Evolutionary conservation across 768 basidiomycete genomes (phyloP).

Genomic region (Trametes cinnabarina): DNA sequence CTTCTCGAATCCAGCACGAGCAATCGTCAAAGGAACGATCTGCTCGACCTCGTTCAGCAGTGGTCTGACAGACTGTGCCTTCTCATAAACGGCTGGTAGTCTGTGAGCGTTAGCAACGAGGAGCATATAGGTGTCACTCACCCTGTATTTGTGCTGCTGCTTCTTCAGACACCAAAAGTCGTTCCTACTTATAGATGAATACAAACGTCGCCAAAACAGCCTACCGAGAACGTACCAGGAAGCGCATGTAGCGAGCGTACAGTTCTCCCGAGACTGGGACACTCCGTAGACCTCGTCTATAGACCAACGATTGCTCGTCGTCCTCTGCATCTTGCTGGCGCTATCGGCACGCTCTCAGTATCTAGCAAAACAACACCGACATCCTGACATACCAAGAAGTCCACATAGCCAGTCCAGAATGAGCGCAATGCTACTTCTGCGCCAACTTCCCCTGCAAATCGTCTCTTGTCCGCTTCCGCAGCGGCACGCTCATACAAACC

Average conservation of each 20-base stretch:
- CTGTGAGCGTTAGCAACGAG: neutral
- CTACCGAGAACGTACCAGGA: constrained; percentile 46
- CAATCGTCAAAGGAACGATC: constrained; percentile 59
- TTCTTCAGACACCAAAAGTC: constrained; percentile 26
- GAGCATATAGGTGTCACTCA: neutral
- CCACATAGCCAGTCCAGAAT: constrained; percentile 76
- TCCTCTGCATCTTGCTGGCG: constrained; percentile 45
- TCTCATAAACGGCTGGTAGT: constrained; percentile 52
- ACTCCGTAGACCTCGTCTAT: constrained; percentile 64
- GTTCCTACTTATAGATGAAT: constrained; percentile 41
- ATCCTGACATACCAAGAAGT: constrained; percentile 56
- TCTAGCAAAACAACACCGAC: neutral
- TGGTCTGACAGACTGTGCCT: constrained; percentile 53
- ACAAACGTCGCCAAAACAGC: neutral
- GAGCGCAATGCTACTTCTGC: constrained; percentile 57
- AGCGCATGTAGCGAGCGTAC: constrained; percentile 76
- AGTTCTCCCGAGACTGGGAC: constrained; percentile 75
- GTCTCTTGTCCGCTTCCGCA: constrained; percentile 61
- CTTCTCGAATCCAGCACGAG: constrained; percentile 64
- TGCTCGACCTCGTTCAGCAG: constrained; percentile 63
- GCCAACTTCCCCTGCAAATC: constrained; percentile 51
- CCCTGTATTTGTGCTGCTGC: constrained; percentile 28
- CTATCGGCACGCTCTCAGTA: constrained; percentile 29
- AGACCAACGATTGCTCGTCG: constrained; percentile 41
- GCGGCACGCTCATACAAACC: constrained; percentile 74